These are phyloP conservation scores for Colletotrichum costaricense DNA, from an alignment of 2,329 filamentous ascomycete species.

Conservation along the genomic window DNA sequence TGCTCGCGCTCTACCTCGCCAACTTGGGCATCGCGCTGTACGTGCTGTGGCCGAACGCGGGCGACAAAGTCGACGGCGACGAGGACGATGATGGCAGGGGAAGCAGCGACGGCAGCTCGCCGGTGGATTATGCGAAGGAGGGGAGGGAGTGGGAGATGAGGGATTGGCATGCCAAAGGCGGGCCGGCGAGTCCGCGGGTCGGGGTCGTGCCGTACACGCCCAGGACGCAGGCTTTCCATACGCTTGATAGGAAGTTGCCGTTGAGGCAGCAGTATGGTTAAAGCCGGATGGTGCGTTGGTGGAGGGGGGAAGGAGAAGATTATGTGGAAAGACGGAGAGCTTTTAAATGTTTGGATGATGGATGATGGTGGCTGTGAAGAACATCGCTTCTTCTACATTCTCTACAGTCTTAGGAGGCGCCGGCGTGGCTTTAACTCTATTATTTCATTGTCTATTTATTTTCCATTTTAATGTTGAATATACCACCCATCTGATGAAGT, in stretches of 20 bases:
- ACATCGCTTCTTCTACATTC: background rate
- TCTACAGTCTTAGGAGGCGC: background rate
- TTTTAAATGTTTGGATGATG: background rate
- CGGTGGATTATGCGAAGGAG: constrained; percentile 46
- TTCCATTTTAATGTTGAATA: background rate
- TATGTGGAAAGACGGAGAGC: no score
- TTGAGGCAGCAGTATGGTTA: constrained; percentile 50
- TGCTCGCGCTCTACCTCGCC: constrained; percentile 72
- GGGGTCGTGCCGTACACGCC: constrained; percentile 67
- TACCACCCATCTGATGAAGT: background rate
- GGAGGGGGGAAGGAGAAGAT: background rate
- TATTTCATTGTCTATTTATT: background rate
- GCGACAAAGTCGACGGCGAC: constrained; percentile 59
- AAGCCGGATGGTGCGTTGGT: background rate
- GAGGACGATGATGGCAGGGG: constrained; percentile 46
- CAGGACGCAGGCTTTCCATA: constrained; percentile 75
- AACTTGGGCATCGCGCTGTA: constrained; percentile 71
- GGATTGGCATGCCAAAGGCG: constrained; percentile 50
- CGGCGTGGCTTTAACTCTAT: background rate
- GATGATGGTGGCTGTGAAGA: background rate
- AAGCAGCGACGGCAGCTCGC: constrained; percentile 48
- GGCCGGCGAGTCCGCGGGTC: constrained; percentile 47
- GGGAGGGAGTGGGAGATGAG: constrained; percentile 69
- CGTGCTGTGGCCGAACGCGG: constrained; percentile 67
- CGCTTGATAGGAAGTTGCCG: constrained; percentile 68